A percentile compares a stretch with the other conserved stretches of the same genome.
Conservation (phyloP, 306 rosid genomes). For the Sicyos baderoa region DNA sequence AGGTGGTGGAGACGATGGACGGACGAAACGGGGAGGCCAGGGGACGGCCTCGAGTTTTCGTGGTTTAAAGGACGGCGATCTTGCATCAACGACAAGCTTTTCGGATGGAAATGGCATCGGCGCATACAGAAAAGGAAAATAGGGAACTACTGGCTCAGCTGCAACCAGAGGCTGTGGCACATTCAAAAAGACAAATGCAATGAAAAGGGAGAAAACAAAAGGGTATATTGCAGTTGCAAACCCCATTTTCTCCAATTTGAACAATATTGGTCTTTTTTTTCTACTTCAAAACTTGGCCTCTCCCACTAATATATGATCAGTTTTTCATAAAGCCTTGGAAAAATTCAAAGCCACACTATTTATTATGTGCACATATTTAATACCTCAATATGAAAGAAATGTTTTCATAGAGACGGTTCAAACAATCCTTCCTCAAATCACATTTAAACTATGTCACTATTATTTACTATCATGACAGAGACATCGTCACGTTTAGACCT, state of each 20-base stretch:
- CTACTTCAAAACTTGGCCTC: neutral
- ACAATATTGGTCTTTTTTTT: neutral
- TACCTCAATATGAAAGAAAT: too few relatives aligned
- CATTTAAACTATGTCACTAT: too few relatives aligned
- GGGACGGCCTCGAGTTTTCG: neutral
- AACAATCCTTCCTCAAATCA: too few relatives aligned
- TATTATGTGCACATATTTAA: neutral
- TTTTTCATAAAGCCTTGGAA: neutral
- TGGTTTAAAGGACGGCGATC: too few relatives aligned
- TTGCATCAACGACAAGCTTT: neutral
- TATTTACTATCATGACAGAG: too few relatives aligned
- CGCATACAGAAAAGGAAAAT: neutral
- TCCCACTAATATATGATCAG: neutral
- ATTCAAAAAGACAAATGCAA: neutral
- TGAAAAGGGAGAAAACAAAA: conserved; percentile 1
- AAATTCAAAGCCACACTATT: neutral
- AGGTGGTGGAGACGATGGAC: neutral
- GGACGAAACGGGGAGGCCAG: neutral
- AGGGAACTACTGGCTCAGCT: too few relatives aligned
- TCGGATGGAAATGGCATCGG: neutral
- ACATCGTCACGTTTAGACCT: too few relatives aligned
- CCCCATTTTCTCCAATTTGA: neutral
- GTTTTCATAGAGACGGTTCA: too few relatives aligned
- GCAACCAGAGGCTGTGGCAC: neutral
- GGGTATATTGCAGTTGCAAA: neutral